Base-by-base conservation (phyloP, 2,329 filamentous ascomycete species). In the Corinectria fuckeliana region DNA sequence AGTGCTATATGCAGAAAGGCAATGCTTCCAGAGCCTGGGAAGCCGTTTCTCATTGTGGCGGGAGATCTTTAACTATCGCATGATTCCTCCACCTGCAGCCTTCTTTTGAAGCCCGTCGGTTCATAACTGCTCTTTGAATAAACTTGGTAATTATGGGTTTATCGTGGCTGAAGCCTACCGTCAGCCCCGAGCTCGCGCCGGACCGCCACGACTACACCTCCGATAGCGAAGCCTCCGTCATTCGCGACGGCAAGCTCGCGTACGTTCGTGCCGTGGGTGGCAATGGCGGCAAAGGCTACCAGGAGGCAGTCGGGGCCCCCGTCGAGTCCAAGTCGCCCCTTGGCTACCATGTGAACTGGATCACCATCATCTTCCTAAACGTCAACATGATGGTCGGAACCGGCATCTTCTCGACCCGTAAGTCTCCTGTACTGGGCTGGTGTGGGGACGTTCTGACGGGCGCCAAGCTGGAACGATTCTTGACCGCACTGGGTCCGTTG, bases 381-480 rank as follows among this genome's bases (percentile, higher is more conserved):
- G 72, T 88, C 52, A 84, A 82, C 58, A 81, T 82, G 72, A 88
- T 88, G 84, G 77, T 88, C 53, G 86, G 86, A 1, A 88, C 84
- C 0, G 85, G 85, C 45, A 81, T 87, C 20, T 87, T 85, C 64
- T 88, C 86, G 1, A 89, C 86, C 0, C 86, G 85, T 88, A 67
- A 68, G 84, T 77, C n/a, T 9, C 10, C 21, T 5, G 2, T n/a
- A n/a, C n/a, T n/a, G n/a, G n/a, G n/a, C n/a, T n/a, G n/a, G n/a
- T n/a, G n/a, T n/a, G n/a, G n/a, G n/a, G n/a, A n/a, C n/a, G n/a
- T n/a, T n/a, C n/a, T n/a, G n/a, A n/a, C n/a, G 11, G 5, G 4
- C 13, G 4, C 10, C 16, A 58, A 87, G 84, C 86, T 14, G 81
- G 82, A 0, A 79, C 79, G 0, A 85, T 91, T n/a, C 76, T 90